Conservation (phyloP, 2,329 filamentous ascomycete genomes). For the Talaromyces rugulosus region DNA sequence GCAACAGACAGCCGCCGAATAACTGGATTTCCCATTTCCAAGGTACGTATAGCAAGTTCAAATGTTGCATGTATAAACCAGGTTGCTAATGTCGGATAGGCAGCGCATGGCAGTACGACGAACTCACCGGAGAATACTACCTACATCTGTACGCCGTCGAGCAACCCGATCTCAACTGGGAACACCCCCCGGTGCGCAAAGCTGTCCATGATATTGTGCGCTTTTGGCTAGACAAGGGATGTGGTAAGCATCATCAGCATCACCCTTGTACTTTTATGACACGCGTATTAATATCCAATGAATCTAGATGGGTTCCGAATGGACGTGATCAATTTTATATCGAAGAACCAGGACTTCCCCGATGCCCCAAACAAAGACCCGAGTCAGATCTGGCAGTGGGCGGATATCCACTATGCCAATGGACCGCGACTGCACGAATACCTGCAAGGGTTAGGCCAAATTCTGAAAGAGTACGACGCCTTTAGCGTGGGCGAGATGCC, state of each 20-base stretch:
- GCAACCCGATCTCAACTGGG: slow-evolving; percentile 86
- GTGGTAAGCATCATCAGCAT: slow-evolving; percentile 32
- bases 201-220: slow-evolving; percentile 70
- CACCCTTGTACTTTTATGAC: background rate
- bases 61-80: background rate
- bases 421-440: slow-evolving; percentile 57
- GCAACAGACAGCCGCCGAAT: slow-evolving; percentile 65
- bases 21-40: slow-evolving; percentile 60
- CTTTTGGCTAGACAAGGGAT: slow-evolving; percentile 74
- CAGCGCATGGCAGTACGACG: slow-evolving; percentile 58
- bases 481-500: slow-evolving; percentile 62
- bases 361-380: slow-evolving; percentile 34
- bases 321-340: slow-evolving; percentile 71
- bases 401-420: slow-evolving; percentile 47
- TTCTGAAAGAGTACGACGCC: slow-evolving; percentile 54
- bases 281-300: background rate
- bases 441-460: slow-evolving; percentile 50
- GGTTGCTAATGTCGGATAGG: slow-evolving; percentile 19
- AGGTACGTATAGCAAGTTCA: slow-evolving; percentile 28
- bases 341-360: slow-evolving; percentile 56
- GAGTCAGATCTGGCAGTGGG: slow-evolving; percentile 29
- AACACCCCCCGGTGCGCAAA: slow-evolving; percentile 61
- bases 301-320: slow-evolving; percentile 61
- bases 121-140: slow-evolving; percentile 70
- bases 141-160: slow-evolving; percentile 70